phyloP scores from a whole-genome alignment of 208 protist species.

The Leishmania major region DNA sequence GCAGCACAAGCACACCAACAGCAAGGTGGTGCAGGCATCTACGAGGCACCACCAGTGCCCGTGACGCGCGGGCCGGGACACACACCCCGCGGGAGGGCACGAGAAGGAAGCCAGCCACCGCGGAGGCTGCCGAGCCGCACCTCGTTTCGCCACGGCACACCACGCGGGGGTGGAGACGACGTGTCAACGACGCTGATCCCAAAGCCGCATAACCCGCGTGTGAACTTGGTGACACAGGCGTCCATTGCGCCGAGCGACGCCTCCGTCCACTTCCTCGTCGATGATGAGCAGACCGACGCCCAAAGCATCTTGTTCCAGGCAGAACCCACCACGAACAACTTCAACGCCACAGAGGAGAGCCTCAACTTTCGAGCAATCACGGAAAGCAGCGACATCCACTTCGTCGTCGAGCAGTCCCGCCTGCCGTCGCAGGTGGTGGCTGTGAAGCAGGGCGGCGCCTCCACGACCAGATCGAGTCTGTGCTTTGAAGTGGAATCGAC shows the following conservation, averaged over 20 bases:
- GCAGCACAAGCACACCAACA: neutral
- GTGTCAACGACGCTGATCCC: neutral
- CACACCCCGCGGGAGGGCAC: constrained; percentile 29
- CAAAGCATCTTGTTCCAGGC: constrained; percentile 28
- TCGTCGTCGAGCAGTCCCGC: constrained; percentile 12
- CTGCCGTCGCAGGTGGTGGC: constrained; percentile 2
- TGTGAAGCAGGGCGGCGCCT: neutral
- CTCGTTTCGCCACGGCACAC: constrained; percentile 27
- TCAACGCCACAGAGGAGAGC: neutral
- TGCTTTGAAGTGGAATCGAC: constrained; percentile 28
- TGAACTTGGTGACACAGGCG: neutral
- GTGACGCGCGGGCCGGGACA: constrained; percentile 47
- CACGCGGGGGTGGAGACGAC: constrained; percentile 3
- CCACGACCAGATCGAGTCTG: constrained; percentile 10
- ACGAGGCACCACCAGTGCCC: constrained; percentile 42
- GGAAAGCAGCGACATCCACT: constrained; percentile 26
- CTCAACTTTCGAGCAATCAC: constrained; percentile 3
- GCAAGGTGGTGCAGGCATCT: neutral
- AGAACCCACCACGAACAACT: constrained; percentile 10
- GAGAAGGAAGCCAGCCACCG: constrained; percentile 23
- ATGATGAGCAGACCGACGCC: constrained; percentile 9
- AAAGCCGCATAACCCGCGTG: neutral
- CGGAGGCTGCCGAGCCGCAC: constrained; percentile 31
- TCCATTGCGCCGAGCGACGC: constrained; percentile 26
- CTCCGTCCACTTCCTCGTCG: constrained; percentile 9